Conservation (phyloP, 1,139 yeast genomes). For the Suhomyces bolitotheri region DNA sequence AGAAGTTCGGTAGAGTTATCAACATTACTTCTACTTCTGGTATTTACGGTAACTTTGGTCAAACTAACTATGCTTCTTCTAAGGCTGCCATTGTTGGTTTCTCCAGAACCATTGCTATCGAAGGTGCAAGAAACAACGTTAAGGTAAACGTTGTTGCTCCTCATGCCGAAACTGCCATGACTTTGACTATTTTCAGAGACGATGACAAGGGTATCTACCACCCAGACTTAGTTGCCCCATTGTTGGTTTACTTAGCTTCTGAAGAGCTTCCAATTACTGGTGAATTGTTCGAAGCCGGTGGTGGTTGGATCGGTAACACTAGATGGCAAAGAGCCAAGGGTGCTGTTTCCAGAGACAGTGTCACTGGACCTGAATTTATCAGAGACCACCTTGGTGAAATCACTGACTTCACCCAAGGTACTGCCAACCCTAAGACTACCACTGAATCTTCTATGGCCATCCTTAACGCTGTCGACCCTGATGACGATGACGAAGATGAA, state of each 20-base stretch:
- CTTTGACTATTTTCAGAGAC: conserved; percentile 78
- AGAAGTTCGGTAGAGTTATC: conserved; percentile 78
- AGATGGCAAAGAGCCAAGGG: conserved; percentile 96
- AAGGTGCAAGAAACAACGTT: conserved; percentile 80
- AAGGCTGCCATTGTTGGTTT: conserved; percentile 88
- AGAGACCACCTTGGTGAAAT: conserved; percentile 67
- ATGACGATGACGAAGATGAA: conserved; percentile 47
- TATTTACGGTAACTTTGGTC: conserved; percentile 96
- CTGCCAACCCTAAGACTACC: conserved; percentile 62
- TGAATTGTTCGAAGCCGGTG: conserved; percentile 59
- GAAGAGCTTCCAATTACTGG: conserved; percentile 73
- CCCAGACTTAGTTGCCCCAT: conserved; percentile 89
- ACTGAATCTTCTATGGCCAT: conserved; percentile 82
- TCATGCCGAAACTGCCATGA: conserved; percentile 98
- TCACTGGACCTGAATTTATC: conserved; percentile 68
- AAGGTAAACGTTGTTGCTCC: conserved; percentile 88
- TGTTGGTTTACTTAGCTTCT: conserved; percentile 73
- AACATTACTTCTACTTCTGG: conserved; percentile 96
- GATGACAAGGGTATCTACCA: conserved; percentile 78
- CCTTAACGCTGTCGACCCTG: conserved; percentile 60
- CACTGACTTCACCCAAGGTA: conserved; percentile 60
- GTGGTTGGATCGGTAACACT: conserved; percentile 94
- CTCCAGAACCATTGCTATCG: conserved; percentile 82
- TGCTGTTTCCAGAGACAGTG: conserved; percentile 56
- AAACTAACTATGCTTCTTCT: conserved; percentile 93